Evolutionary conservation across 2,329 filamentous ascomycete species (phyloP), one percentile per base, ranked within the genome.

Genomic region (Fusarium verticillioides): DNA sequence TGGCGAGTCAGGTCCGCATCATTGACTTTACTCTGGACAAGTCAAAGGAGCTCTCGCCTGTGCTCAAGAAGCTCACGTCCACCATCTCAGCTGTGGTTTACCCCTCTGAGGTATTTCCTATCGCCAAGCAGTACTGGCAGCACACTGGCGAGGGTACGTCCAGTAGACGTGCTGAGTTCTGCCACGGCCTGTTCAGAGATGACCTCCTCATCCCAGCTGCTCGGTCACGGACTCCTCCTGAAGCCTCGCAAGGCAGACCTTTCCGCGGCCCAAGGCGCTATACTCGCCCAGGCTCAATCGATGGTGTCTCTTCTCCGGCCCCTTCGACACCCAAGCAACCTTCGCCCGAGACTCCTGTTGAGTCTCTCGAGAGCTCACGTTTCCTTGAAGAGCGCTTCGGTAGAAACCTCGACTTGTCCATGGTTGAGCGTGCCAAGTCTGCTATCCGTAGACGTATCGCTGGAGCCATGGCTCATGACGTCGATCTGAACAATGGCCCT

Each of bases 121-220:
- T 93, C 66, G 94, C 94, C n/a, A 98, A 98, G 82, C 90, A 95
- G 78, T 98, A 97, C 78, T 99, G 96, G 96, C 96, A 98, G 81
- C 96, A 99, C 81, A 93, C 94, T 2, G 96, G 96, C 26, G 95
- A 97, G 70, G 96, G 96, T 21, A 87, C 97, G 19, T 98, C 95
- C 2, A 98, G 95, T 80, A 91, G 96, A 56, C 90, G 95, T 44
- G 95, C 94, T 39, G 96, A 98, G 80, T 98, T 97, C 81, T 97
- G 94, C 79, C 90, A 95, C 68, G 86, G 88, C 46, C 87, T 96
- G 4, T 89, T 97, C 72, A 88, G 88, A 42, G 91, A 96, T 70
- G 91, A 91, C 1, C 85, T 93, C 46, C 84, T 90, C 23, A 79
- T 83, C 12, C 81, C 79, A 4, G 75, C 80, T 21, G 71, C 75